Evolutionary conservation across 2,329 filamentous ascomycete species (phyloP).

Genomic region (Aspergillus flavus): DNA sequence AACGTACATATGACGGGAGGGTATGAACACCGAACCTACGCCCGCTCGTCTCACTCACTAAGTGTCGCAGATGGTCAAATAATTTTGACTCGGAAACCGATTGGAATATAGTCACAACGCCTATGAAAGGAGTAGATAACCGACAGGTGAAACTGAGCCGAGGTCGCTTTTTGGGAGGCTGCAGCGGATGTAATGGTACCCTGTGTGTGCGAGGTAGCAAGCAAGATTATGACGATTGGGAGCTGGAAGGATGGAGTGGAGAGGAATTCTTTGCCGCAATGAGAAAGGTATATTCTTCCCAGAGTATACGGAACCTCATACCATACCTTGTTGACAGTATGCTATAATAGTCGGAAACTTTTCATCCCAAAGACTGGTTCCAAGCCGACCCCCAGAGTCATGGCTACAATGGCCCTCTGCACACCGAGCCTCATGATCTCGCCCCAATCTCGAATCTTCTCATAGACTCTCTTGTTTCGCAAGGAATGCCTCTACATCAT

Average conservation of each 20-base stretch:
- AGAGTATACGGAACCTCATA: neutral
- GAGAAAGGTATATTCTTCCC: conserved; percentile 47
- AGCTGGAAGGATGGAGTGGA: conserved; percentile 56
- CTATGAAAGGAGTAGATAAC: conserved; percentile 43
- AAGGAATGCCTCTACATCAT: conserved; percentile 57
- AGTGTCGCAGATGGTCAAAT: conserved; percentile 40
- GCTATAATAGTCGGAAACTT: conserved; percentile 56
- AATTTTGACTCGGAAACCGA: conserved; percentile 48
- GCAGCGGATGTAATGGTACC: conserved; percentile 48
- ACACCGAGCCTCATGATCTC: conserved; percentile 61
- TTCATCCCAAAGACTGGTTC: conserved; percentile 62
- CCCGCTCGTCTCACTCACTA: neutral
- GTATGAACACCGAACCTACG: conserved; percentile 20
- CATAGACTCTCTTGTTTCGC: conserved; percentile 57
- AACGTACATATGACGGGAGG: conserved; percentile 51
- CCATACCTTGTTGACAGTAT: neutral
- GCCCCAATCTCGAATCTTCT: conserved; percentile 61
- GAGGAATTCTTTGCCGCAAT: conserved; percentile 61
- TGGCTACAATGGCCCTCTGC: conserved; percentile 55
- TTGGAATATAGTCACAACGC: conserved; percentile 48
- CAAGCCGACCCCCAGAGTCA: conserved; percentile 52
- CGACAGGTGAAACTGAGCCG: conserved; percentile 48
- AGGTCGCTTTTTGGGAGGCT: conserved; percentile 47
- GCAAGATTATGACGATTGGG: conserved; percentile 59
- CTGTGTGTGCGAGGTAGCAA: conserved; percentile 47